Evolutionary conservation across 495 filamentous ascomycete species (phyloP), one percentile per base, ranked within the genome.

Genomic region (Sporormia fimetaria): DNA sequence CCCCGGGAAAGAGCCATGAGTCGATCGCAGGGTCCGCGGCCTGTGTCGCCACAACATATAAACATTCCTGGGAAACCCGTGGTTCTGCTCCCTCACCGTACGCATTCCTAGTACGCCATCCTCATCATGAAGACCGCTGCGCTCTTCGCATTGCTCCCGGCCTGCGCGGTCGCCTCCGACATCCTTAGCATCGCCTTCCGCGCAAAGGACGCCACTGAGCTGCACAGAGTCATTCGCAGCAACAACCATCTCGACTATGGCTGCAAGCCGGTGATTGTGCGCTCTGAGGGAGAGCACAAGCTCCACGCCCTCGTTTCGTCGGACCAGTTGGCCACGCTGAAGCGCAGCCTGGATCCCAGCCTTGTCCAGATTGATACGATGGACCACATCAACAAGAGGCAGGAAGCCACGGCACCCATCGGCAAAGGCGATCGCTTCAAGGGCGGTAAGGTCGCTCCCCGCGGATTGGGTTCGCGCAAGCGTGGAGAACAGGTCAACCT

Each of bases 381-480:
- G 4, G 18, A 40, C 16, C 16, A 34, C 20, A 20, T 39, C 3
- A 33, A 46, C 35, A 46, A 46, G 35, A 23, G 42, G 14, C 42
- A 46, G 21, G 17, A 12, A 6, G 14, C 31, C 3, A 43, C 45
- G 3, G 45, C 39, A 20, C 47, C 57, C 26, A 56, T 63, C 31
- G 59, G 52, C 6, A 56, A 27, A 6, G 58, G 54, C 14, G 57
- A 61, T 35, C 44, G 60, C 2, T 63, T 58, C 51, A 36, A 29
- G 15, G 38, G 29, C 16, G 58, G 58, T 0, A 54, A 27, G 1
- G 34, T 53, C 17, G 47, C 48, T n/a, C 60, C 60, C 6, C 34
- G 42, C 4, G 58, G 60, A 10, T 39, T 63, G 4, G 60, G 60
- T 42, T 12, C 42, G 3, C 14, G 22, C 22, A 31, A 41, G 17